Evolutionary conservation across 139 green algal species (phyloP), one percentile per base, ranked within the genome.

Genomic region (Pleodorina starrii): DNA sequence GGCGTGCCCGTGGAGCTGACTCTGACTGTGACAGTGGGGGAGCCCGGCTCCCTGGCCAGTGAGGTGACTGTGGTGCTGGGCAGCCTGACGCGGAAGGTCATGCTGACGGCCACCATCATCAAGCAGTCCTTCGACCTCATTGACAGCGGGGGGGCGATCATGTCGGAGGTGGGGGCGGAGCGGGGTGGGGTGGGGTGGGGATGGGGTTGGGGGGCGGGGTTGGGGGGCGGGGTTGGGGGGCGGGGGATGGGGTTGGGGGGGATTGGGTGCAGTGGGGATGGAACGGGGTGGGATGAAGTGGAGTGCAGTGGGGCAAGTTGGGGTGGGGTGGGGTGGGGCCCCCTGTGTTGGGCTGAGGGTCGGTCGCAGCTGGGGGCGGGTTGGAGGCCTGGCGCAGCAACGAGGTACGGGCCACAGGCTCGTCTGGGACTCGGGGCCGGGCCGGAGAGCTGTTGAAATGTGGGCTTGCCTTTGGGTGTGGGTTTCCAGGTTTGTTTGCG

Each of bases 81-180:
- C 35, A 21, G 7, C 1, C 54, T 80, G 54, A 43, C 32, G n/a
- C 85, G 57, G 27, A 91, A 91, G 87, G n/a, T 93, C 11, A 66
- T 77, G 36, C 87, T 89, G 12, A 86, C 36, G 0, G 88, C 88
- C 48, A 93, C 91, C 29, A 85, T 72, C 0, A 83, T 92, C 11
- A 88, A 85, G 72, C 91, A 93, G 86, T 77, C 23, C 5, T 93
- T 93, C 71, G 88, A 93, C 40, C 25, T 92, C 25, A 10, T 93
- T 43, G 84, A 92, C 46, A 36, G 23, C 35, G 16, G 36, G 10
- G 90, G 90, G 2, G 84, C 77, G 19, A 44, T 89, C 16, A 23
- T 90, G 21, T 83, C 21, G 27, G 82, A 92, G 89, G 89, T 89
- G 51, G 7, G 86, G 63, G 63, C 1, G 44, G 51, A 35, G 29